Conservation (phyloP, 495 filamentous ascomycete genomes). For the Sporormia fimetaria region DNA sequence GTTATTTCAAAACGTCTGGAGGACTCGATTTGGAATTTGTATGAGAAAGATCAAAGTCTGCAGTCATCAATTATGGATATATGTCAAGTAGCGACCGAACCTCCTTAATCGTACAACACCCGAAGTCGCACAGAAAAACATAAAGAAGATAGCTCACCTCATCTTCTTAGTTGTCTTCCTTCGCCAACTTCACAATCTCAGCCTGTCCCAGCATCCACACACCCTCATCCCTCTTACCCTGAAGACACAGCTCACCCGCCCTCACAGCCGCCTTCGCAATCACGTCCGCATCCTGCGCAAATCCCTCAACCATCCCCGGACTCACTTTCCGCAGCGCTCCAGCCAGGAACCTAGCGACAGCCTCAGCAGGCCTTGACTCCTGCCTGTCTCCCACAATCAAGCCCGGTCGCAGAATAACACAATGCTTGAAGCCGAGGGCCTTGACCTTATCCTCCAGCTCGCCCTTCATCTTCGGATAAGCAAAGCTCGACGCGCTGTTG, state of each 20-base stretch:
- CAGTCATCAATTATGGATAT: no score
- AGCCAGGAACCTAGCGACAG: conserved; percentile 41
- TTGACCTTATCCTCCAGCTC: conserved; percentile 70
- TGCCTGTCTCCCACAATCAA: conserved; percentile 60
- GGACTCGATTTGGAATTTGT: no score
- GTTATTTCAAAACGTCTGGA: no score
- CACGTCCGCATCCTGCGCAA: conserved; percentile 64
- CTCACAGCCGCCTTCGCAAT: conserved; percentile 63
- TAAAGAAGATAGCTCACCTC: no score
- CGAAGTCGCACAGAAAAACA: no score
- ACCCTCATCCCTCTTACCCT: conserved; percentile 29
- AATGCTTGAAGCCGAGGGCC: conserved; percentile 57
- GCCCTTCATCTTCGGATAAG: conserved; percentile 60
- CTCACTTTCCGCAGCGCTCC: conserved; percentile 43
- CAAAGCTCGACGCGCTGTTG: conserved; percentile 11
- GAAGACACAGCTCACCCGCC: conserved; percentile 36
- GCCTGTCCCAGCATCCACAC: conserved; percentile 25
- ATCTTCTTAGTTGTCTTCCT: conserved; percentile 8
- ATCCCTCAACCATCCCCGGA: conserved; percentile 46
- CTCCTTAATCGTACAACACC: no score
- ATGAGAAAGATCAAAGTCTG: no score
- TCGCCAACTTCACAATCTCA: conserved; percentile 32
- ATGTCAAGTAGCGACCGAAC: no score
- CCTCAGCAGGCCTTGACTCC: conserved; percentile 41
- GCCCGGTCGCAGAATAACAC: conserved; percentile 63